phyloP scores from a whole-genome alignment of 371 early-diverging fungal species.

The Apophysomyces ossiformis region DNA sequence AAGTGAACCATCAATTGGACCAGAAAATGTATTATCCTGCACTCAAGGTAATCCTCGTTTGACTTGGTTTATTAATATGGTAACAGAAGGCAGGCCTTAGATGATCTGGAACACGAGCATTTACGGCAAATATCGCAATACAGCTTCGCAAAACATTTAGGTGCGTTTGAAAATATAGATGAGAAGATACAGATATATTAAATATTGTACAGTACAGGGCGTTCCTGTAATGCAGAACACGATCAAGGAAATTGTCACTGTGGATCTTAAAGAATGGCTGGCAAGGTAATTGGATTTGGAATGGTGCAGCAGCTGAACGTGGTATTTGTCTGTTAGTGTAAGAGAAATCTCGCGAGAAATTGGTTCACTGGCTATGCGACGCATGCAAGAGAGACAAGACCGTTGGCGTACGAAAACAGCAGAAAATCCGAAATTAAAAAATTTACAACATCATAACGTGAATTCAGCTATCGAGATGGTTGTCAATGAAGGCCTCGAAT shows the following conservation, averaged over 20 bases:
- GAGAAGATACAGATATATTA: not conserved
- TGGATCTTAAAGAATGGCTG: conserved; percentile 93
- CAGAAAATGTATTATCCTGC: conserved; percentile 90
- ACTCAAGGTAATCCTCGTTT: conserved; percentile 62
- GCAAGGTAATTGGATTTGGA: conserved; percentile 55
- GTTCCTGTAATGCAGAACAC: conserved; percentile 85
- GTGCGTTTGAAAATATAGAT: conserved; percentile 43
- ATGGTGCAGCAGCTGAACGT: too few species aligned
- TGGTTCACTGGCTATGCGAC: conserved; percentile 84
- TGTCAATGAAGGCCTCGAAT: conserved; percentile 85
- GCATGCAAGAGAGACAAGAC: conserved; percentile 73
- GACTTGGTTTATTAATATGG: not conserved
- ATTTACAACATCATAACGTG: conserved; percentile 66
- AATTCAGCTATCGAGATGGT: conserved; percentile 88
- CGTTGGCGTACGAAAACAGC: conserved; percentile 61
- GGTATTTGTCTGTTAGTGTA: conserved; percentile 51
- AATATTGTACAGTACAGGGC: conserved; percentile 60
- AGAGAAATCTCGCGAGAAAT: conserved; percentile 85
- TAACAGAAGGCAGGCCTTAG: conserved; percentile 64
- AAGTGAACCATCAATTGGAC: conserved; percentile 81
- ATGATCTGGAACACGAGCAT: conserved; percentile 75
- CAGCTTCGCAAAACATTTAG: conserved; percentile 78
- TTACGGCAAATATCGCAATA: conserved; percentile 72
- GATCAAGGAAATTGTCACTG: conserved; percentile 82
- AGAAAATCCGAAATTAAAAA: conserved; percentile 59